phyloP scores from a whole-genome alignment of 306 rosid species.

The Dalbergia cochinchinensis region DNA sequence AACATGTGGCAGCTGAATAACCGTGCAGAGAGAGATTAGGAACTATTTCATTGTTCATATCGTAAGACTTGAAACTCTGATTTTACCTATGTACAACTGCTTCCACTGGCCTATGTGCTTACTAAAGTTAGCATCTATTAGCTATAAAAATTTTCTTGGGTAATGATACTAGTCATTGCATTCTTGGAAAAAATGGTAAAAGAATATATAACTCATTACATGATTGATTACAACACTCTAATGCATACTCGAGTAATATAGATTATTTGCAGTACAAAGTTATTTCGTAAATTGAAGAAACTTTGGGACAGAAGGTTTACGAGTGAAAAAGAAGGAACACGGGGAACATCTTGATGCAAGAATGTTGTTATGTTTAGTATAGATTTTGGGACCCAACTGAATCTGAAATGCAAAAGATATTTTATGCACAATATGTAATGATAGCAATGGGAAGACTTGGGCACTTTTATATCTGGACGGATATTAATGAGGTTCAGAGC shows the following conservation, averaged over 20 bases:
- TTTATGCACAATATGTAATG: background rate
- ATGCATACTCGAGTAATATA: background rate
- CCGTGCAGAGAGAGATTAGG: background rate
- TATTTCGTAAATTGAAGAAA: constrained; percentile 11
- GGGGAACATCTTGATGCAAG: background rate
- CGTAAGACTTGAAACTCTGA: background rate
- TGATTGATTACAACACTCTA: constrained; percentile 9
- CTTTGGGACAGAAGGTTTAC: background rate
- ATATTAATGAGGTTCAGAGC: constrained; percentile 17
- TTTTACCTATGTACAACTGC: constrained; percentile 2
- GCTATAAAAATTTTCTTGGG: background rate
- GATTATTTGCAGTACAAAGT: constrained; percentile 9
- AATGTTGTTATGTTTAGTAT: background rate
- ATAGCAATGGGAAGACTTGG: background rate
- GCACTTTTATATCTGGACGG: background rate
- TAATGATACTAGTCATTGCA: background rate
- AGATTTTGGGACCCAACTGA: constrained; percentile 5
- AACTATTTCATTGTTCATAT: background rate
- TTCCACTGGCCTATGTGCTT: background rate
- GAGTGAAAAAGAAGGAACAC: background rate
- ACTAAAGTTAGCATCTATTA: background rate
- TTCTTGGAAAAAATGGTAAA: background rate
- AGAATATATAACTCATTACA: constrained; percentile 2
- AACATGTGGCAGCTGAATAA: background rate
- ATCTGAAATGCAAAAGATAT: background rate